Evolutionary conservation across 1,284 basidiomycete genomes (phyloP), one percentile per base, ranked within the genome.

Genomic region (Schizopora paradoxa): DNA sequence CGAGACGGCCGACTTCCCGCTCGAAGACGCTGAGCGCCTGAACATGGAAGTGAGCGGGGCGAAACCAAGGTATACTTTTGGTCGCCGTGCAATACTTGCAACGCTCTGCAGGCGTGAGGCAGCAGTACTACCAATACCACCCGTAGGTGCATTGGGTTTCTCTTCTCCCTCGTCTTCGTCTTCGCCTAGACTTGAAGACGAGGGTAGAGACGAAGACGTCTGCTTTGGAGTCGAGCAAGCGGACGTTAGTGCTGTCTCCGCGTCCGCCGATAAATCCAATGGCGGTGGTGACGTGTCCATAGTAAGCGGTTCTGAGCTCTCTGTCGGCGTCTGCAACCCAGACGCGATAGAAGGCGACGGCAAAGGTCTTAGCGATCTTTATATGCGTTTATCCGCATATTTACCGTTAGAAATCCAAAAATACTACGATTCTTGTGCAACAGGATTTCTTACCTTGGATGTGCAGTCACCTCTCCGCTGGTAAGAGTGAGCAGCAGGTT

Each of bases 401-500:
- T 21, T 27, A 27, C 23, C 23, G 27, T n/a, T 18, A 43, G 26
- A 8, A 23, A 14, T 25, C 28, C 42, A 35, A 43, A 32, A 34
- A 37, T 41, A 28, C 22, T 45, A 31, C 22, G 32, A 18, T 22
- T 18, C 32, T 14, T 27, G 26, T 33, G 22, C 23, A 14, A 31
- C 5, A n/a, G 27, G 21, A 21, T 22, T 28, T 66, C 74, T 62
- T 58, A 83, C 83, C 53, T 56, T 23, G 68, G 56, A 49, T 58
- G 66, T 28, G 67, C 66, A 36, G 67, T 69, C n/a, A n/a, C n/a
- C 56, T 81, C 79, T 40, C 79, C 82, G 57, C 81, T 76, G 43
- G 80, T 86, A 51, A 97, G 73, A 1, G 90, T 97, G 14, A 97
- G 74, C 44, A 97, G 67, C 25, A 97, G 72, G 59, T 94, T 95